Evolutionary conservation across 345 rosid genomes (phyloP).

Genomic region (Populus tremula): DNA sequence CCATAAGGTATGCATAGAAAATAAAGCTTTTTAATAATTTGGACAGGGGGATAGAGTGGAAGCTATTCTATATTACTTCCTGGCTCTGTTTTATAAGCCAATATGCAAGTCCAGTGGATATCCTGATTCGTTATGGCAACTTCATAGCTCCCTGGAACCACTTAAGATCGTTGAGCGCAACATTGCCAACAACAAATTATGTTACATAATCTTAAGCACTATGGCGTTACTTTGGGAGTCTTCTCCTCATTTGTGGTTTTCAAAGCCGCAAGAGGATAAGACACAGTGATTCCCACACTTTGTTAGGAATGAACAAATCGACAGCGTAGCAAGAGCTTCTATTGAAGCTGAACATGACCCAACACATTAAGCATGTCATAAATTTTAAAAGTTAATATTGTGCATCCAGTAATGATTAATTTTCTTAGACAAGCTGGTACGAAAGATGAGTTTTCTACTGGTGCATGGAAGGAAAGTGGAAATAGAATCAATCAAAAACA

Average conservation of each 20-base stretch:
- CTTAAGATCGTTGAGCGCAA: background rate
- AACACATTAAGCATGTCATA: background rate
- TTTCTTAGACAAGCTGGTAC: background rate
- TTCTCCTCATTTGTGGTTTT: background rate
- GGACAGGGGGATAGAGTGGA: background rate
- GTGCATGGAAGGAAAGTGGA: background rate
- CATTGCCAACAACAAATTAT: background rate
- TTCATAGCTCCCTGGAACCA: background rate
- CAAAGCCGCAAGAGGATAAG: background rate
- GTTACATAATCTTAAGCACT: background rate
- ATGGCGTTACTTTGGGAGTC: background rate
- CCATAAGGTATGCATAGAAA: background rate
- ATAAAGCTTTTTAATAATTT: background rate
- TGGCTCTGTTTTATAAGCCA: background rate
- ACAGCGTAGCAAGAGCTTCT: background rate
- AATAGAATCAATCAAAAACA: slow-evolving; percentile 7
- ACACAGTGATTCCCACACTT: background rate
- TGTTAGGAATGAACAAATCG: background rate
- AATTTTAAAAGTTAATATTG: background rate
- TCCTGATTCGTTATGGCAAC: background rate
- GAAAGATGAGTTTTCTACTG: background rate
- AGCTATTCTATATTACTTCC: background rate
- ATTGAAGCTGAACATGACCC: background rate
- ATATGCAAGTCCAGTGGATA: background rate
- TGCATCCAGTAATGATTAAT: background rate